Percentiles rank a stretch among this genome's conserved stretches.
phyloP scores from a whole-genome alignment of 768 basidiomycete genomes.

The Suillus sp. region DNA sequence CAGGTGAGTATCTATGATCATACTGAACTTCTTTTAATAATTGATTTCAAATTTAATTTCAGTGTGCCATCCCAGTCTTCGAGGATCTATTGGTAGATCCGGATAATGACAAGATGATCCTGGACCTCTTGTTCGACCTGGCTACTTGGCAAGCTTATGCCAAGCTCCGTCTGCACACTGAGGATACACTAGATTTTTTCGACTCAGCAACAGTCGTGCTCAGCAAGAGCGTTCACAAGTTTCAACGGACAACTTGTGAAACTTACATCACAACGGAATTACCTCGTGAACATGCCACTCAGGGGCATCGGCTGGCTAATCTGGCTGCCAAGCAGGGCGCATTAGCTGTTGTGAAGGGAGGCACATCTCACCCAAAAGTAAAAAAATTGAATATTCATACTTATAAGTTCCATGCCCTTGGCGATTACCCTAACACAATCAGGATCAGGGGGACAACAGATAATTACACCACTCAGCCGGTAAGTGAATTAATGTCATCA shows the following conservation, averaged over 20 bases:
- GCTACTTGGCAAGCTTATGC: conserved; percentile 38
- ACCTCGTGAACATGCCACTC: conserved; percentile 28
- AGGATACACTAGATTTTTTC: conserved; percentile 23
- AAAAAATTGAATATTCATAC: background rate
- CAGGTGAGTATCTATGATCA: conserved; percentile 6
- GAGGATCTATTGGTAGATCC: conserved; percentile 36
- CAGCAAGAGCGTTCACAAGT: conserved; percentile 25
- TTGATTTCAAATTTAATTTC: background rate
- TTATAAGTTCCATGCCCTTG: background rate
- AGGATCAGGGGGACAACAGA: too few relatives aligned
- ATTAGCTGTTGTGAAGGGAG: background rate
- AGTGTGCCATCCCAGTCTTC: conserved; percentile 40
- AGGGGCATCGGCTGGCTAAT: conserved; percentile 17
- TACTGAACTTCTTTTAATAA: background rate
- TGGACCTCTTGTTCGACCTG: conserved; percentile 29
- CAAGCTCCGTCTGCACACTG: conserved; percentile 37
- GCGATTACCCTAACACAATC: background rate
- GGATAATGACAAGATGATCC: conserved; percentile 19
- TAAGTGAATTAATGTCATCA: too few relatives aligned
- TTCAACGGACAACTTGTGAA: conserved; percentile 23
- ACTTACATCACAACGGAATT: conserved; percentile 32
- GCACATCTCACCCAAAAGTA: background rate
- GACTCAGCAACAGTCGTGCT: conserved; percentile 22
- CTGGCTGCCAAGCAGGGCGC: conserved; percentile 1
- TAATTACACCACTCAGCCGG: conserved; percentile 25